phyloP scores from a whole-genome alignment of 2,329 filamentous ascomycete genomes.

The Bisporella sp. region DNA sequence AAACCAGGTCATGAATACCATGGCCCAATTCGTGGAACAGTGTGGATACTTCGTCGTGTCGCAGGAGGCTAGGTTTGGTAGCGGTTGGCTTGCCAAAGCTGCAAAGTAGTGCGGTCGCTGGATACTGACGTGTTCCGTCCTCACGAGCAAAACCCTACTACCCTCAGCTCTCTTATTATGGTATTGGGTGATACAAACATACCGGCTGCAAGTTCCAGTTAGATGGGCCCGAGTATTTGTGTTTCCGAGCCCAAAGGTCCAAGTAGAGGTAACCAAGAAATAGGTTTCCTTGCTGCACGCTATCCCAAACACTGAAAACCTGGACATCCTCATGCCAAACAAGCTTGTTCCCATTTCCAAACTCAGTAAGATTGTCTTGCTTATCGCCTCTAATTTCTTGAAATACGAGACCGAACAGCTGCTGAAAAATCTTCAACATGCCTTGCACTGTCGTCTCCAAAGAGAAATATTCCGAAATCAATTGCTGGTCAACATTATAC shows the following conservation, averaged over 20 bases:
- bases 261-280: conserved; percentile 81
- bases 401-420: conserved; percentile 73
- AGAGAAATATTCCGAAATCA: conserved; percentile 79
- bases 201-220: neutral
- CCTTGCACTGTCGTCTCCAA: conserved; percentile 63
- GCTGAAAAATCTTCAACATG: conserved; percentile 78
- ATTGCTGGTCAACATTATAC: conserved; percentile 69
- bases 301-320: conserved; percentile 76
- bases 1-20: conserved; percentile 62
- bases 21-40: conserved; percentile 73
- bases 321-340: conserved; percentile 74
- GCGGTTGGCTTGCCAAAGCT: conserved; percentile 62
- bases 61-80: conserved; percentile 57
- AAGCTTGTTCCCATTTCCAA: conserved; percentile 18
- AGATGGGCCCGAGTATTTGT: conserved; percentile 46
- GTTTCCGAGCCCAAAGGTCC: conserved; percentile 69
- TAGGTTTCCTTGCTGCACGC: conserved; percentile 58
- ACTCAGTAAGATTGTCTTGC: conserved; percentile 26
- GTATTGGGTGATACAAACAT: neutral
- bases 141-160: conserved; percentile 79
- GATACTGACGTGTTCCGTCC: conserved; percentile 67
- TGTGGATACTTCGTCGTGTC: conserved; percentile 76
- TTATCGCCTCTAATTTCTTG: conserved; percentile 64
- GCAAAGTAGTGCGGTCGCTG: conserved; percentile 73
- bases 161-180: conserved; percentile 46